Base-by-base conservation (phyloP, 768 basidiomycete genomes). In the Mycena polygramma region DNA sequence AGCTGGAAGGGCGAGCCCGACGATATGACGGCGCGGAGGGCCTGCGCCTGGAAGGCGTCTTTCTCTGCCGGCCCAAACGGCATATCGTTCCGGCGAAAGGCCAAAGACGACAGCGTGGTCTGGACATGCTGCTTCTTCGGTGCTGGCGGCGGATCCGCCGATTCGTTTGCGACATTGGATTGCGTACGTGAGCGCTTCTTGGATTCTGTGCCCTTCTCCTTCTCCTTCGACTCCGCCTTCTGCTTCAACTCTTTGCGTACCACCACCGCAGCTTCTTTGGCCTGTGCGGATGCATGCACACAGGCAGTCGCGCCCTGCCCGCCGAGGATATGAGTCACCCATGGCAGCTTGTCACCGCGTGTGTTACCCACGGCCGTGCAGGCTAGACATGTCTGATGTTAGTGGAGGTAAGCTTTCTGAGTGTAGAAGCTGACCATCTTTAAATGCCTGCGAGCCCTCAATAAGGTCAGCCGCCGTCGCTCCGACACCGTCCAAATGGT, bases 291-390 rank as follows among this genome's bases (percentile, higher is more conserved):
- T 0, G 52, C 55, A 15, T 70, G 3, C 2, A 36, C 35, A 49
- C 69, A 70, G 36, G 54, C 37, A 2, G 37, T 13, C n/a, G n/a
- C n/a, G n/a, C n/a, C n/a, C 39, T 53, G 39, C 26, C 63, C 61
- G 6, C 63, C 63, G 35, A 70, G 48, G 9, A 70, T 41, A n/a
- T 70, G 69, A 0, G 62, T 15, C 8, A 69, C 39, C 53, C 60
- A 59, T 2, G 68, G 7, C 8, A 19, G 0, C 24, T 69, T 69
- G 26, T 49, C 59, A 9, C 39, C 39, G 10, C 24, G 15, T 13
- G 43, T 46, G n/a, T 41, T n/a, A n/a, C 39, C 52, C 2, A 55
- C 62, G 15, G 37, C n/a, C 0, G 13, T 39, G 39, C 62, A 63
- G 14, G 62, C 62, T 63, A n/a, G n/a, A n/a, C n/a, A n/a, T n/a